Percentiles rank a stretch among this genome's conserved stretches.
These are phyloP conservation scores for Mycena kentingensis DNA, from an alignment of 768 basidiomycete species.

Conservation along the genomic window DNA sequence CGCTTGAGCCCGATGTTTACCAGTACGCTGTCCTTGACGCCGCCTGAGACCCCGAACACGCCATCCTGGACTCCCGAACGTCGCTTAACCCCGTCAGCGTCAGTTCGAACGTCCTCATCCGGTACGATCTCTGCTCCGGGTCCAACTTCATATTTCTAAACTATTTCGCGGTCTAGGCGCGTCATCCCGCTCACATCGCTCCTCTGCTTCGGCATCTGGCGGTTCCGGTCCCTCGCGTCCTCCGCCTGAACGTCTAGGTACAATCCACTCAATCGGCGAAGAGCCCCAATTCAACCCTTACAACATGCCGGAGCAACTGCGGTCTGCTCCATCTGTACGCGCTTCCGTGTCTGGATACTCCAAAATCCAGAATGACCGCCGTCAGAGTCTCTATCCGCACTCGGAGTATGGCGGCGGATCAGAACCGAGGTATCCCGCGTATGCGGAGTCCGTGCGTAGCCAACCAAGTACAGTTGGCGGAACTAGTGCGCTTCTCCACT, in stretches of 20 bases:
- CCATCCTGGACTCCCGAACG: constrained; percentile 12
- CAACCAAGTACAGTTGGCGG: constrained; percentile 14
- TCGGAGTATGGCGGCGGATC: too few species aligned
- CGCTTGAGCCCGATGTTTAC: constrained; percentile 17
- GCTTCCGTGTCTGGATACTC: too few species aligned
- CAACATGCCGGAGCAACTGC: background rate
- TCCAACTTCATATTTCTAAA: background rate
- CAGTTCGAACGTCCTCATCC: constrained; percentile 22
- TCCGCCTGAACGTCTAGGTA: constrained; percentile 1
- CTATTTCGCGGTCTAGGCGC: background rate
- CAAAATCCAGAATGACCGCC: too few species aligned
- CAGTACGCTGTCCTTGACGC: constrained; percentile 11
- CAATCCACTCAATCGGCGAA: constrained; percentile 15
- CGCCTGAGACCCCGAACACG: constrained; percentile 17
- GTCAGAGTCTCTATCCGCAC: too few species aligned
- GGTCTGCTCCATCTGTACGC: constrained; percentile 1
- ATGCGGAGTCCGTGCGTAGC: constrained; percentile 18
- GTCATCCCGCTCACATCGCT: constrained; percentile 18
- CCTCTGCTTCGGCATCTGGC: background rate
- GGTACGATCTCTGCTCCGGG: background rate
- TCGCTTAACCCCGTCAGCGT: constrained; percentile 15
- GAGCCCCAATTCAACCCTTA: background rate
- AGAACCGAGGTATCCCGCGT: too few species aligned
- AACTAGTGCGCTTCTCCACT: background rate
- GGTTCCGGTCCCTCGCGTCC: constrained; percentile 7